phyloP scores from a whole-genome alignment of 352 stramenopile species.

The Pythium plurisporium region DNA sequence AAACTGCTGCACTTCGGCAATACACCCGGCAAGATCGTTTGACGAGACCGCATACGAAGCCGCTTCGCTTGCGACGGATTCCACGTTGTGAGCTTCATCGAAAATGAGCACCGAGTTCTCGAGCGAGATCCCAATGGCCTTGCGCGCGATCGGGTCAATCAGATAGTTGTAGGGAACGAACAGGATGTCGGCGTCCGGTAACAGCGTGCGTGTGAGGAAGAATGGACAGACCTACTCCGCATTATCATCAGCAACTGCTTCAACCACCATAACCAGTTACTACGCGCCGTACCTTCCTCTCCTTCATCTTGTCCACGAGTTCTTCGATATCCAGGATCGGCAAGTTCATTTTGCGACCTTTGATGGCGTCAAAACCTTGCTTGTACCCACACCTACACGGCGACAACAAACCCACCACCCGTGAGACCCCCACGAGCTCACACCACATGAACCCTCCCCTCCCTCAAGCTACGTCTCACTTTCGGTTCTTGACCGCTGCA shows the following conservation, averaged over 20 bases:
- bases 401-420: not conserved
- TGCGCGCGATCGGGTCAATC: slow-evolving; percentile 91
- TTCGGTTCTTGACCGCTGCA: slow-evolving; percentile 82
- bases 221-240: slow-evolving; percentile 93
- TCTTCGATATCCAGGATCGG: slow-evolving; percentile 99
- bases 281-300: slow-evolving; percentile 40
- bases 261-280: not conserved
- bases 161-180: slow-evolving; percentile 99
- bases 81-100: slow-evolving; percentile 99
- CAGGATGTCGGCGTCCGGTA: slow-evolving; percentile 93
- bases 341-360: slow-evolving; percentile 42
- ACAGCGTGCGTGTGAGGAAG: slow-evolving; percentile 91
- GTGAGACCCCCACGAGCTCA: too few relatives aligned
- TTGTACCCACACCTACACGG: slow-evolving; percentile 65
- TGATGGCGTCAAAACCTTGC: slow-evolving; percentile 63
- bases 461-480: too few relatives aligned
- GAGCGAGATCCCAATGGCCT: slow-evolving; percentile 93
- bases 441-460: too few relatives aligned
- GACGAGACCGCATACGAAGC: slow-evolving; percentile 96
- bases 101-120: slow-evolving; percentile 98
- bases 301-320: slow-evolving; percentile 86
- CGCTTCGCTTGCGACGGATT: slow-evolving; percentile 90
- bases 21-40: slow-evolving; percentile 91
- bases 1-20: slow-evolving; percentile 91
- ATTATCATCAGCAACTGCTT: not conserved